Percentiles rank a stretch among this genome's conserved stretches.
Conservation (phyloP, 805 yeast genomes). For the Hanseniaspora clermontiae region DNA sequence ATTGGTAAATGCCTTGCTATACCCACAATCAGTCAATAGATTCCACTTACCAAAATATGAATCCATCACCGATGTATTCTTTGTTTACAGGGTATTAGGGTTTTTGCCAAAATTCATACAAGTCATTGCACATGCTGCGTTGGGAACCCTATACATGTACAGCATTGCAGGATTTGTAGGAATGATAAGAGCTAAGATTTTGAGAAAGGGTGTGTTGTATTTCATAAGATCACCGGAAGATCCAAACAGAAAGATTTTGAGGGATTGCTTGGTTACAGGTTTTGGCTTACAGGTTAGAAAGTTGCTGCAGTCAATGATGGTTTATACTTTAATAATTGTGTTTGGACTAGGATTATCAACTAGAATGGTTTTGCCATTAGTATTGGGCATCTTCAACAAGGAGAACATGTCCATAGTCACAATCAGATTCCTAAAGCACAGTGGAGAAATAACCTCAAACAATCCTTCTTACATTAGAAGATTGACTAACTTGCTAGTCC, state of each 20-base stretch:
- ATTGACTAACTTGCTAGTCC: constrained; percentile 14
- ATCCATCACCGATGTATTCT: constrained; percentile 13
- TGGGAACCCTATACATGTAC: constrained; percentile 80
- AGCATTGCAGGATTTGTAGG: constrained; percentile 76
- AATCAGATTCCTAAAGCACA: constrained; percentile 10
- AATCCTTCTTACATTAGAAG: constrained; percentile 12
- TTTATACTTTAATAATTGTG: constrained; percentile 60
- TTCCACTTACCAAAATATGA: neutral
- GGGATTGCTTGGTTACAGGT: constrained; percentile 75
- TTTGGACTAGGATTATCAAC: constrained; percentile 63
- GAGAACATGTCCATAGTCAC: neutral
- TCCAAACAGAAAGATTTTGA: constrained; percentile 72
- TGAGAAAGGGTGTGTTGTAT: constrained; percentile 80
- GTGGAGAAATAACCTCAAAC: constrained; percentile 1
- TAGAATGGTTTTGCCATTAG: constrained; percentile 33
- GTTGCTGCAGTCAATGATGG: constrained; percentile 56
- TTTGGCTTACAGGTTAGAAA: constrained; percentile 59
- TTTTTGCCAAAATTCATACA: constrained; percentile 22
- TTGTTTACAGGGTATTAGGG: constrained; percentile 19
- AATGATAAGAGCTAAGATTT: constrained; percentile 56
- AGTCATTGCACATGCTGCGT: constrained; percentile 39
- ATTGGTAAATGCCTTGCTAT: constrained; percentile 26
- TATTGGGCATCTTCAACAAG: constrained; percentile 23
- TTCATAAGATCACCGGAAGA: constrained; percentile 92
- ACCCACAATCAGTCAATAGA: constrained; percentile 12